These are phyloP conservation scores for Suhomyces emberorum DNA, from an alignment of 805 yeast genomes.

Conservation along the genomic window DNA sequence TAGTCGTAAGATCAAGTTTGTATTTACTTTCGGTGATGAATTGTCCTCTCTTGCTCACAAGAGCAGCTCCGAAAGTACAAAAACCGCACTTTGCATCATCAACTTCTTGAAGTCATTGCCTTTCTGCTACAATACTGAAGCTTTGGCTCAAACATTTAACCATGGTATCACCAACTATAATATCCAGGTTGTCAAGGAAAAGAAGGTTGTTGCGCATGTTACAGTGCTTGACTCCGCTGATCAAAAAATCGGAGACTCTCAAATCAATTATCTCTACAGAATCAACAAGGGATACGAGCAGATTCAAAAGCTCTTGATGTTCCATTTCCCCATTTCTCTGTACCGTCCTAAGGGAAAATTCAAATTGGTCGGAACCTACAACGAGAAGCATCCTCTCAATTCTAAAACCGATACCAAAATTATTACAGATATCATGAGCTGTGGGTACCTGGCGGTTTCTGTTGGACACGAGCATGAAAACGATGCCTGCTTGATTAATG, in stretches of 20 bases:
- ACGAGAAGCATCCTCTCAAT: conserved; percentile 34
- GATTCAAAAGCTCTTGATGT: conserved; percentile 31
- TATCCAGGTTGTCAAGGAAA: conserved; percentile 19
- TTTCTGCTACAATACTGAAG: conserved; percentile 29
- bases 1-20: conserved; percentile 25
- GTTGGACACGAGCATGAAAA: conserved; percentile 46
- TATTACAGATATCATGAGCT: conserved; percentile 30
- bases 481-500: conserved; percentile 37
- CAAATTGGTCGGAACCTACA: conserved; percentile 36
- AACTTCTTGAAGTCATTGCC: conserved; percentile 34
- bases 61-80: not conserved
- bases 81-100: conserved; percentile 11
- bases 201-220: conserved; percentile 21
- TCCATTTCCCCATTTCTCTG: conserved; percentile 43
- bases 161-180: conserved; percentile 40
- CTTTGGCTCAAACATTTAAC: conserved; percentile 14
- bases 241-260: conserved; percentile 27
- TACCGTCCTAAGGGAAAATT: conserved; percentile 39
- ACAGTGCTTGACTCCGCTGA: conserved; percentile 34
- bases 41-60: not conserved
- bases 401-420: conserved; percentile 26
- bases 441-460: conserved; percentile 35
- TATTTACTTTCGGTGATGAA: conserved; percentile 38
- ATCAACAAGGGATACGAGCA: conserved; percentile 7
- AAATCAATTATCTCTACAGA: conserved; percentile 33